A percentile compares a stretch with the other conserved stretches of the same genome.
Evolutionary conservation across 2,329 filamentous ascomycete genomes (phyloP).

Genomic region (Exserohilum rostratum): DNA sequence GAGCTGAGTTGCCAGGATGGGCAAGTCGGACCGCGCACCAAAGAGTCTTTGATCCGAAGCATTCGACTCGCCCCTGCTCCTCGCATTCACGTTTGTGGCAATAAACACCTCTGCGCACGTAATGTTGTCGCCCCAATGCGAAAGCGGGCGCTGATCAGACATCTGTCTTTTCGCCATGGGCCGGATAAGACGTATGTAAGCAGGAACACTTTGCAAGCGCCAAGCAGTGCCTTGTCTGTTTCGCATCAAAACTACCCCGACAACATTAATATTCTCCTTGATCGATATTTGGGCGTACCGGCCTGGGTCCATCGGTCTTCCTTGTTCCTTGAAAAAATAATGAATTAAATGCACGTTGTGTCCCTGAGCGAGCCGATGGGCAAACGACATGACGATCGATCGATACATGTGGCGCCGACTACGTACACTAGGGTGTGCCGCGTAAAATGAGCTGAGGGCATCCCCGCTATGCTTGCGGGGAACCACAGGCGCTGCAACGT

Average conservation of each 20-base stretch:
- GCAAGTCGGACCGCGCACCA: neutral
- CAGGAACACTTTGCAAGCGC: neutral
- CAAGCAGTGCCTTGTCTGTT: neutral
- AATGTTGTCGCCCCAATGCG: neutral
- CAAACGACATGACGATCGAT: neutral
- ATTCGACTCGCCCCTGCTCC: neutral
- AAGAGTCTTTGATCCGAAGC: neutral
- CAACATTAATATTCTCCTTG: neutral
- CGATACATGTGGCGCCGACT: neutral
- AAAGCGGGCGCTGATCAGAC: neutral
- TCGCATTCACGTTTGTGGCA: neutral
- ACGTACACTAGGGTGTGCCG: neutral
- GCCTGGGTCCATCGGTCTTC: neutral
- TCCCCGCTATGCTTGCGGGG: neutral
- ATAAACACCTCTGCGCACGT: neutral
- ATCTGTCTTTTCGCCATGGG: neutral
- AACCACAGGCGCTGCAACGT: conserved; percentile 6
- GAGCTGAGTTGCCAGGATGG: neutral
- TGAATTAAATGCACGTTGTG: neutral
- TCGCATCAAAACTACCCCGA: conserved; percentile 1
- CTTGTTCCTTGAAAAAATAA: neutral
- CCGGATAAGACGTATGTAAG: neutral
- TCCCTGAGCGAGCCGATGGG: neutral
- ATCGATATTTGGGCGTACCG: neutral
- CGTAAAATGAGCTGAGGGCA: conserved; percentile 4